These are phyloP conservation scores for Alternaria ventricosa DNA, from an alignment of 2,329 filamentous ascomycete species.

Conservation along the genomic window DNA sequence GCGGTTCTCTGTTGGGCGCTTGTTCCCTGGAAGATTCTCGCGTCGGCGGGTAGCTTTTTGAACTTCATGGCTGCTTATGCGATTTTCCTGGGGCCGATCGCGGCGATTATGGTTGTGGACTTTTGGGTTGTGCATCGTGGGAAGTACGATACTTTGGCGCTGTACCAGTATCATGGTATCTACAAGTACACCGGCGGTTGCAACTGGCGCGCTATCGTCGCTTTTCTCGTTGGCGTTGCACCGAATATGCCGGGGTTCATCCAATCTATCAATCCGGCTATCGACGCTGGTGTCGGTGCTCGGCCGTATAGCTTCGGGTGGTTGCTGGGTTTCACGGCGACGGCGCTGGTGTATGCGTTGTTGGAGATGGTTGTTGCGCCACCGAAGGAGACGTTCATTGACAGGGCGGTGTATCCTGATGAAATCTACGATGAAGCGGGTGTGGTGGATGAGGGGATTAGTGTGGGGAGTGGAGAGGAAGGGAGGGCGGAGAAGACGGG, in stretches of 20 bases:
- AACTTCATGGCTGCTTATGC: slow-evolving; percentile 72
- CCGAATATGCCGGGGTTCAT: slow-evolving; percentile 65
- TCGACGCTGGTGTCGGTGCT: slow-evolving; percentile 56
- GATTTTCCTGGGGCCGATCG: slow-evolving; percentile 70
- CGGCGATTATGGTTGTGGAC: slow-evolving; percentile 65
- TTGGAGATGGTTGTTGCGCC: slow-evolving; percentile 58
- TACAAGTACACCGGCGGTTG: slow-evolving; percentile 61
- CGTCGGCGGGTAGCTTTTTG: slow-evolving; percentile 50
- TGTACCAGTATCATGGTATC: slow-evolving; percentile 58
- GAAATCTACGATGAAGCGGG: slow-evolving; percentile 46
- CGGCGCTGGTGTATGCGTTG: slow-evolving; percentile 62
- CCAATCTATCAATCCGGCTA: slow-evolving; percentile 49
- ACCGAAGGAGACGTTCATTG: slow-evolving; percentile 58
- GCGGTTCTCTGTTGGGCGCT: slow-evolving; percentile 53
- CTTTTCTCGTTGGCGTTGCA: slow-evolving; percentile 63
- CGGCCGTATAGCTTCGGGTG: slow-evolving; percentile 70
- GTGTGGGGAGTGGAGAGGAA: slow-evolving; percentile 32
- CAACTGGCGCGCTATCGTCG: slow-evolving; percentile 66
- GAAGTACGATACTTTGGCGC: slow-evolving; percentile 59
- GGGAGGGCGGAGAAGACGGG: slow-evolving; percentile 37
- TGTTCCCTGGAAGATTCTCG: slow-evolving; percentile 57
- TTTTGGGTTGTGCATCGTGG: slow-evolving; percentile 63
- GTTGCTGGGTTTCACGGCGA: slow-evolving; percentile 66
- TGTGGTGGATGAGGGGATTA: slow-evolving; percentile 37
- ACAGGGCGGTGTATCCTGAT: slow-evolving; percentile 47